phyloP scores from a whole-genome alignment of 2,329 filamentous ascomycete species.

The Aureobasidium sp. region DNA sequence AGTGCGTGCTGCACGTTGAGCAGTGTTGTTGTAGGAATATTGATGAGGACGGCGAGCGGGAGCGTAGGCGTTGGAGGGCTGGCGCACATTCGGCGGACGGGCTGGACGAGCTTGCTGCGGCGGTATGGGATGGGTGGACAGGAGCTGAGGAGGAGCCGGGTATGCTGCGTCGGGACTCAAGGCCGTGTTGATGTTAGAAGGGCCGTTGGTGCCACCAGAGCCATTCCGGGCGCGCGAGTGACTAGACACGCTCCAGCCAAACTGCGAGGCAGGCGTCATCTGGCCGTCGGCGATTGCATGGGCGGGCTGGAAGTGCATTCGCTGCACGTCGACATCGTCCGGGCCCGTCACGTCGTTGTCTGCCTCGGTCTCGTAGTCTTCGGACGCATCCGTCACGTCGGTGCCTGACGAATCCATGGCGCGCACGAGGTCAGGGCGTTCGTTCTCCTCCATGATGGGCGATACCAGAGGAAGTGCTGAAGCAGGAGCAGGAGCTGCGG shows the following conservation, averaged over 20 bases:
- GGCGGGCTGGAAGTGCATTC: slow-evolving; percentile 10
- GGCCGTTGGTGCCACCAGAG: slow-evolving; percentile 13
- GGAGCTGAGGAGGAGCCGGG: slow-evolving; percentile 17
- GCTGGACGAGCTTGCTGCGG: not conserved
- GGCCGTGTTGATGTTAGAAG: not conserved
- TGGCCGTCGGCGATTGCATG: not conserved
- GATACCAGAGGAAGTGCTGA: slow-evolving; percentile 4
- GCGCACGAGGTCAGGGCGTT: slow-evolving; percentile 24
- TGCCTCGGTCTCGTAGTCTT: slow-evolving; percentile 7
- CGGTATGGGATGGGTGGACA: slow-evolving; percentile 19
- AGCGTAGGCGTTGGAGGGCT: slow-evolving; percentile 45
- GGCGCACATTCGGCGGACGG: slow-evolving; percentile 39
- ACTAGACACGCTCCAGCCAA: slow-evolving; percentile 23
- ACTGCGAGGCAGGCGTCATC: slow-evolving; percentile 25
- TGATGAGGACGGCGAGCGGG: slow-evolving; percentile 43
- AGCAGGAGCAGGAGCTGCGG: not conserved
- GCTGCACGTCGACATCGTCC: slow-evolving; percentile 5
- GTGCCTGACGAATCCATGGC: slow-evolving; percentile 29
- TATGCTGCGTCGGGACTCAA: not conserved
- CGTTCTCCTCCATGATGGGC: slow-evolving; percentile 30
- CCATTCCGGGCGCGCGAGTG: slow-evolving; percentile 12
- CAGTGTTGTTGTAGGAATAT: slow-evolving; percentile 38
- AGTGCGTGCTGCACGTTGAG: slow-evolving; percentile 49
- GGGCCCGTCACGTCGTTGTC: slow-evolving; percentile 11
- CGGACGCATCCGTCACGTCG: slow-evolving; percentile 22